Conservation (phyloP, 345 rosid genomes). For the Corymbia maculata region DNA sequence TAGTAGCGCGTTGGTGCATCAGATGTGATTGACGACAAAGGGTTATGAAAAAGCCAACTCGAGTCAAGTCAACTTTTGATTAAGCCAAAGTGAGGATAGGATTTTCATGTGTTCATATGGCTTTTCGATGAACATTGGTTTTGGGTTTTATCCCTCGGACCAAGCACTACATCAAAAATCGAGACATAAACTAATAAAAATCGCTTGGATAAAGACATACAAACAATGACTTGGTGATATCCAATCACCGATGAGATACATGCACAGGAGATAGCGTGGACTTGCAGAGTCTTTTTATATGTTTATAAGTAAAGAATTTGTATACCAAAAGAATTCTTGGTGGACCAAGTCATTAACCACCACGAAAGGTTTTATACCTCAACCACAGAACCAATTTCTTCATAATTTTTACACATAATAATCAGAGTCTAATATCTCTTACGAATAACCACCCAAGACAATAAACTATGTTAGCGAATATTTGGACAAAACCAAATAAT, state of each 20-base stretch:
- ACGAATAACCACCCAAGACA: background rate
- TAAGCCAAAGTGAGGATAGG: background rate
- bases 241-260: background rate
- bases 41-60: background rate
- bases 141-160: no score
- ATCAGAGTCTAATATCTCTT: background rate
- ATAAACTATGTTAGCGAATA: background rate
- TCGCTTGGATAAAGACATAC: no score
- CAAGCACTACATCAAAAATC: no score
- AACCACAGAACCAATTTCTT: background rate
- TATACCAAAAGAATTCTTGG: background rate
- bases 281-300: background rate
- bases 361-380: background rate
- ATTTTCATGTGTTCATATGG: background rate
- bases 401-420: no score
- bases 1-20: background rate
- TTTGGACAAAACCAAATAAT: background rate
- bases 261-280: background rate
- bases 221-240: no score
- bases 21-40: background rate
- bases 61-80: background rate
- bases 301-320: background rate
- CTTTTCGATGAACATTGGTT: background rate
- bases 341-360: background rate
- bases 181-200: no score